Conservation (phyloP, 495 filamentous ascomycete genomes). For the Pyronema omphalodes region DNA sequence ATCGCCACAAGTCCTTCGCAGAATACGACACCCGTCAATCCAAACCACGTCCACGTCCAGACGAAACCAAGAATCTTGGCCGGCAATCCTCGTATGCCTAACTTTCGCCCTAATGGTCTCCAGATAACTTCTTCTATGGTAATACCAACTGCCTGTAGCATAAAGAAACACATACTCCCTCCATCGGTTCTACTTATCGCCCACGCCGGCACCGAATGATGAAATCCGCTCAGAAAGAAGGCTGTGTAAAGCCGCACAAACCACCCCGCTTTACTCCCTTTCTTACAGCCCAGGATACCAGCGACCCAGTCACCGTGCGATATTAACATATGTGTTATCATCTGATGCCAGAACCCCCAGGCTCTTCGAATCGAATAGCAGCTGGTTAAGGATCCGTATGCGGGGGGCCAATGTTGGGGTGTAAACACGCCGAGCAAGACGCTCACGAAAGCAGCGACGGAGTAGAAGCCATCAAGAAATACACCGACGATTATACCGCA, state of each 20-base stretch:
- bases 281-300: neutral
- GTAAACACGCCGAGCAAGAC: neutral
- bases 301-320: neutral
- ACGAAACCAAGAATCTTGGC: neutral
- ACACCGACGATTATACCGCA: neutral
- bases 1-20: neutral
- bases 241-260: neutral
- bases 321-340: neutral
- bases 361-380: neutral
- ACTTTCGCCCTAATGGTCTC: neutral
- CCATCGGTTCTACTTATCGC: neutral
- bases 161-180: neutral
- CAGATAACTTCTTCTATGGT: neutral
- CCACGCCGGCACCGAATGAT: neutral
- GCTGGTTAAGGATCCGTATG: neutral
- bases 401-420: neutral
- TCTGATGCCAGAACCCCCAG: conserved; percentile 4
- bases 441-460: neutral
- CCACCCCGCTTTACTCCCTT: neutral
- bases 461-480: neutral
- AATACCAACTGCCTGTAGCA: conserved; percentile 3
- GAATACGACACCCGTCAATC: neutral
- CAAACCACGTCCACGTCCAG: neutral
- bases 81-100: neutral
- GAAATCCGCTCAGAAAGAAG: conserved; percentile 1